Evolutionary conservation across 352 stramenopile genomes (phyloP), one percentile per base, ranked within the genome.

Genomic region (Pythium dissimile): DNA sequence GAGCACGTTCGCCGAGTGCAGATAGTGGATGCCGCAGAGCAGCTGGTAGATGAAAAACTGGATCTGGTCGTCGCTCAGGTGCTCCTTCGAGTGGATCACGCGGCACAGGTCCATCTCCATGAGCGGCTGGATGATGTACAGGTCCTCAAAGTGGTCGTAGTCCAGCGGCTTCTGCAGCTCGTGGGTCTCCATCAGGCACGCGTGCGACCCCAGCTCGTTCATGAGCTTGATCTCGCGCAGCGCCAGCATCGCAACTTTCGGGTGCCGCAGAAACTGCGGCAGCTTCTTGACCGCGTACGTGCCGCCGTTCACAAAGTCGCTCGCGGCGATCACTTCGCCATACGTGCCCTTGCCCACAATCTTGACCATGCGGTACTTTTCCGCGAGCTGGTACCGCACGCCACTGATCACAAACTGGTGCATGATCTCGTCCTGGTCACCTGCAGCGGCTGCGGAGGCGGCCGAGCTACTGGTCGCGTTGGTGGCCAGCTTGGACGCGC

Each of bases 11-110:
- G 89, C 94, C 0, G 87, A 97, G 66, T 99, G 95, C 51, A 99
- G 88, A 56, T 98, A 98, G 67, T 98, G 91, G 28, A 98, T 84
- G 9, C 89, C 94, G 43, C 93, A 94, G 3, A 98, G 72, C 54
- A 98, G 68, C 67, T 99, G 95, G 65, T 99, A 99, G 49, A 98
- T 78, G 63, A 98, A 98, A 62, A 98, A 98, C 75, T 98, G 89
- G 23, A 97, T 80, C 61, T 99, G 95, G 59, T 98, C 94, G 43
- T 97, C 92, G 23, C 75, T 96, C 35, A 98, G 72, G 56, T 84
- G 89, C 62, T 91, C 78, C 34, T 92, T 89, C 50, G 82, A 94
- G 65, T 95, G 84, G 45, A 95, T 94, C 32, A 95, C 75, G 21
- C 85, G 82, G 53, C 84, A 90, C 52, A 99, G 64, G 66, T 99